Evolutionary conservation across 805 yeast species (phyloP), one percentile per base, ranked within the genome.

Genomic region (Alloascoidea hylecoeti): DNA sequence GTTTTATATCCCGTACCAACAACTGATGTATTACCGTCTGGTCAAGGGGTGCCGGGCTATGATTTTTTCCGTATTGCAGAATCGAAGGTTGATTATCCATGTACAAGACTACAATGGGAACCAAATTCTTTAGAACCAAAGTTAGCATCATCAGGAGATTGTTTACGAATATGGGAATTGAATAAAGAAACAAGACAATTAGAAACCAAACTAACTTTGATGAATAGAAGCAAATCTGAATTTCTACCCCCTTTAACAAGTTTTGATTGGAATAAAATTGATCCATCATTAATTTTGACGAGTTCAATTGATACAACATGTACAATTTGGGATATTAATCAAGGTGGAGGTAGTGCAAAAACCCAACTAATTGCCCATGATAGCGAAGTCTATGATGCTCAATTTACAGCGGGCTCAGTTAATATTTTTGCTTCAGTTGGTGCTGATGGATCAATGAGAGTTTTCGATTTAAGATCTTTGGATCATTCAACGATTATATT

Each of bases 331-430:
- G 97, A 92, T 57, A 56, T 86, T 19, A 57, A 64, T 16, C 68
- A 74, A 33, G 70, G 77, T 16, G 58, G 64, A 35, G 76, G 71
- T 2, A 61, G 66, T 3, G 95, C 94, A 13, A 82, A 80, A 52
- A 89, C 97, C 1, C 96, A 92, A 58, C 64, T 92, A 36, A 92
- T 92, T 45, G 97, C 98, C 0, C 98, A 92, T 57, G 98, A 92
- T 54, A 75, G 79, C 45, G 96, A 86, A 56, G 98, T 92, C 3
- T 84, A 74, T 54, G 98, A 92, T 54, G 97, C 88, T 18, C 72
- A 81, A 44, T 92, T 86, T 54, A 60, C 88, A 37, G 73, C 79
- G 37, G 76, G 77, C 14, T 72, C 82, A 27, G 73, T 79, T 35
- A 70, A 80, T 50, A 68, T 88, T 17, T 92, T 92, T 58, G 83